Percentiles rank a stretch among this genome's conserved stretches.
These are phyloP conservation scores for Xylaria flabelliformis DNA, from an alignment of 495 filamentous ascomycete genomes.

Conservation along the genomic window DNA sequence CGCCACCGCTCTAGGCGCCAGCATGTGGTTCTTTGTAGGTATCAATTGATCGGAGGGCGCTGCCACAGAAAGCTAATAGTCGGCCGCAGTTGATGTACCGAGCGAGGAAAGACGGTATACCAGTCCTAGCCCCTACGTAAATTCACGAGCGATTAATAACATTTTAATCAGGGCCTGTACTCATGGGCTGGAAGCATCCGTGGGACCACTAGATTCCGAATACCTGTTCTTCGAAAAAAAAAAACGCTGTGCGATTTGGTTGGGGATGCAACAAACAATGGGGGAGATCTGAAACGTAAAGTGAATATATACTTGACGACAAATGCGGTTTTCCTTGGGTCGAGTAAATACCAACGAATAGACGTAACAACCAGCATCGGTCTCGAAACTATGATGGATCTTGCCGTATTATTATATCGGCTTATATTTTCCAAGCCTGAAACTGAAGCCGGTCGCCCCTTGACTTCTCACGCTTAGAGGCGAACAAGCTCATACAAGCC, in stretches of 20 bases:
- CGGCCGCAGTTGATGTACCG: conserved; percentile 82
- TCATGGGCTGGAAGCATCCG: conserved; percentile 95
- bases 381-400: conserved; percentile 25
- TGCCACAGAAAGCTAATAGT: conserved; percentile 5
- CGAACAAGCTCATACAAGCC: conserved; percentile 70
- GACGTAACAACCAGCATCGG: conserved; percentile 13
- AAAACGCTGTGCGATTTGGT: background rate
- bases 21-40: conserved; percentile 99
- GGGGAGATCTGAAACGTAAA: background rate
- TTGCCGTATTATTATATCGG: conserved; percentile 19
- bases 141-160: conserved; percentile 36
- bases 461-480: conserved; percentile 64
- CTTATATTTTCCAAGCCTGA: conserved; percentile 63
- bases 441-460: conserved; percentile 62
- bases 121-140: conserved; percentile 24
- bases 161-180: conserved; percentile 60
- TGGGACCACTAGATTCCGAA: conserved; percentile 86
- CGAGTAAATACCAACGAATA: conserved; percentile 24
- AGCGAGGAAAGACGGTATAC: conserved; percentile 84
- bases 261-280: background rate
- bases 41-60: background rate
- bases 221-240: background rate
- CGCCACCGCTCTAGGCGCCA: conserved; percentile 85
- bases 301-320: background rate
- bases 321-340: background rate